Base-by-base conservation (phyloP, 805 yeast genomes). In the Millerago galiae region DNA sequence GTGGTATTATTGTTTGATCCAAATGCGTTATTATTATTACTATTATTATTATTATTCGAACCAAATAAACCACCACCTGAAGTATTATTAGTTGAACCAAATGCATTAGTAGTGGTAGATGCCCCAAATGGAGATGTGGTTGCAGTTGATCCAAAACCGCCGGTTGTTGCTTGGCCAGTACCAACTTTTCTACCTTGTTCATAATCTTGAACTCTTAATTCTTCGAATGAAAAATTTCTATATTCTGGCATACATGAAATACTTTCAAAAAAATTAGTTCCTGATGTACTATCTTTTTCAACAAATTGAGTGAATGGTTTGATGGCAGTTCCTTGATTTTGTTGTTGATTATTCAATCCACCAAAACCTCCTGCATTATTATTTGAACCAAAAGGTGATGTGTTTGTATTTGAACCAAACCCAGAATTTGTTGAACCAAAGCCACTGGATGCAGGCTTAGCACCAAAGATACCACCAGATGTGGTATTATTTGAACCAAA, bases 201-300 rank as follows among this genome's bases (percentile, higher is more conserved):
- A 60, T 93, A 93, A 65, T 93, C 99, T 61, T 83, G 91, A 52
- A 75, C 68, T 58, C 99, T 76, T 62, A 93, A 74, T 60, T 93
- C 99, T 61, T 89, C 97, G 56, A 81, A 75, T 0, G 96, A 85
- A 54, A 63, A 85, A 52, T 80, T 79, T 53, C 74, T 74, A 59
- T 91, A 93, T 61, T 88, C 95, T 5, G 95, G 95, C 97, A 93
- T 90, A 35, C 86, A 75, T 10, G 85, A 69, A 47, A 93, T 83
- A 52, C 79, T 79, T 62, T 91, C 87, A 64, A 70, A 90, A 38
- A 71, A 64, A 42, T 78, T 80, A 16, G 70, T 67, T 7, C 75
- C 74, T 27, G 78, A 74, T 11, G 79, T 68, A 4, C 70, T 60
- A 56, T 90, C 97, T 54, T 83, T 84, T 60, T 91, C 97, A 29